These are phyloP conservation scores for Metschnikowia orientalis DNA, from an alignment of 805 yeast genomes.

Conservation along the genomic window DNA sequence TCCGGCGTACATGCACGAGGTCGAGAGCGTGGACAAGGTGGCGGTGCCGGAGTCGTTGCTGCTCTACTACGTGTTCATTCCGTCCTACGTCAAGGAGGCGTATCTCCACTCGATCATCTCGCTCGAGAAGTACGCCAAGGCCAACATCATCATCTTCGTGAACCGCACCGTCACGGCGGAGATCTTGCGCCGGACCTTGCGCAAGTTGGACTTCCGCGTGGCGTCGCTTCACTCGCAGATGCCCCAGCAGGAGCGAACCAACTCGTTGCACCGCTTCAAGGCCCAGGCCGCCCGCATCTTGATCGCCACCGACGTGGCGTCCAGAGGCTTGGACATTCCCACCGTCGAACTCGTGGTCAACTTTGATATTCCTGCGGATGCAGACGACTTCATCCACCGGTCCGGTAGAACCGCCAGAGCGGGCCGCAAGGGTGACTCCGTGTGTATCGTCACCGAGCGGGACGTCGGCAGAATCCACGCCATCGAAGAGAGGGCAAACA, in stretches of 20 bases:
- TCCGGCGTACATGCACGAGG: constrained; percentile 67
- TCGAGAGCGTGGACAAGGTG: constrained; percentile 65
- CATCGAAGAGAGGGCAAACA: constrained; percentile 79
- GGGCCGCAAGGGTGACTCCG: constrained; percentile 80
- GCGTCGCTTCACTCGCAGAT: constrained; percentile 91
- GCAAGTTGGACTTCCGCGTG: constrained; percentile 70
- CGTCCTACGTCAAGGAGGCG: constrained; percentile 87
- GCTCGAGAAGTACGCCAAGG: constrained; percentile 55
- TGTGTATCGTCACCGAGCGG: constrained; percentile 78
- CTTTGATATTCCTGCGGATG: constrained; percentile 91
- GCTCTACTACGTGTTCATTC: constrained; percentile 68
- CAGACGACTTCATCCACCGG: constrained; percentile 94
- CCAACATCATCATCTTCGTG: constrained; percentile 82
- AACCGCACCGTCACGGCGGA: constrained; percentile 91
- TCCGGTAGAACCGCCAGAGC: constrained; percentile 99
- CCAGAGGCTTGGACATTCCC: constrained; percentile 97
- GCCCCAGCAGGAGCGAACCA: constrained; percentile 89
- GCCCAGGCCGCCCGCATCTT: constrained; percentile 92
- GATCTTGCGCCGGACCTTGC: constrained; percentile 69
- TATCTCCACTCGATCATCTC: constrained; percentile 67
- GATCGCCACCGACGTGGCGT: constrained; percentile 95
- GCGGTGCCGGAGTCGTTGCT: constrained; percentile 74
- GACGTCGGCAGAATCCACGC: constrained; percentile 79
- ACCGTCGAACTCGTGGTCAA: constrained; percentile 85
- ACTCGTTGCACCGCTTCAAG: constrained; percentile 85